Evolutionary conservation across 179 eudicot genomes (phyloP).

Genomic region (Corrigiola litoralis): DNA sequence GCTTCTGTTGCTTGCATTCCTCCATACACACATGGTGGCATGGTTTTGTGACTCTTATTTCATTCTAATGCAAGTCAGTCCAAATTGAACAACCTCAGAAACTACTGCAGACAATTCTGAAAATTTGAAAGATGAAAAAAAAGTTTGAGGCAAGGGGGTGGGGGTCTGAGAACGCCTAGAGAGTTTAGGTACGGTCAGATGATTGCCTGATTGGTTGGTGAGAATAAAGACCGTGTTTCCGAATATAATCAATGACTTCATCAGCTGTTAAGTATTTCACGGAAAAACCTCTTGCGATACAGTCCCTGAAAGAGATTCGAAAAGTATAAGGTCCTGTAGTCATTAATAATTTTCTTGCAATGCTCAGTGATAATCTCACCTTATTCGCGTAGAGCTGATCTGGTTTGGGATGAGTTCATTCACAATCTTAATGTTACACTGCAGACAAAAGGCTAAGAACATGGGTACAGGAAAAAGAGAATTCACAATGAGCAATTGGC

Average conservation of each 20-base stretch:
- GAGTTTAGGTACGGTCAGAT: neutral
- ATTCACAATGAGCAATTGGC: neutral
- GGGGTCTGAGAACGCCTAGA: neutral
- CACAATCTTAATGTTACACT: slow-evolving; percentile 71
- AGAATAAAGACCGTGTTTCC: slow-evolving; percentile 44
- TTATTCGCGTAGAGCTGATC: slow-evolving; percentile 79
- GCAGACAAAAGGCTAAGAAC: slow-evolving; percentile 15
- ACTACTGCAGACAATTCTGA: neutral
- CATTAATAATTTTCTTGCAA: neutral
- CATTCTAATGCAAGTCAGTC: neutral
- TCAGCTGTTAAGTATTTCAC: slow-evolving; percentile 75
- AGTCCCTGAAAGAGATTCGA: slow-evolving; percentile 39
- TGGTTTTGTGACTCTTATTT: neutral
- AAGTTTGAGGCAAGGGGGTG: neutral
- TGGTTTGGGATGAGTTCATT: slow-evolving; percentile 81
- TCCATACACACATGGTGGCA: neutral
- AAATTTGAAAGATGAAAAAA: neutral
- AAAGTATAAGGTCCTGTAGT: slow-evolving; percentile 6
- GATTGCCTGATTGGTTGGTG: slow-evolving; percentile 14
- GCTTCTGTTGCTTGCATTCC: neutral
- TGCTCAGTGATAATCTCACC: slow-evolving; percentile 35
- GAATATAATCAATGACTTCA: slow-evolving; percentile 69
- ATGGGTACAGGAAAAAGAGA: neutral
- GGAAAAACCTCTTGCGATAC: slow-evolving; percentile 67
- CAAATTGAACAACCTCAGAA: neutral